phyloP scores from a whole-genome alignment of 169 alveolate genomes.

The Plasmodium berghei region DNA sequence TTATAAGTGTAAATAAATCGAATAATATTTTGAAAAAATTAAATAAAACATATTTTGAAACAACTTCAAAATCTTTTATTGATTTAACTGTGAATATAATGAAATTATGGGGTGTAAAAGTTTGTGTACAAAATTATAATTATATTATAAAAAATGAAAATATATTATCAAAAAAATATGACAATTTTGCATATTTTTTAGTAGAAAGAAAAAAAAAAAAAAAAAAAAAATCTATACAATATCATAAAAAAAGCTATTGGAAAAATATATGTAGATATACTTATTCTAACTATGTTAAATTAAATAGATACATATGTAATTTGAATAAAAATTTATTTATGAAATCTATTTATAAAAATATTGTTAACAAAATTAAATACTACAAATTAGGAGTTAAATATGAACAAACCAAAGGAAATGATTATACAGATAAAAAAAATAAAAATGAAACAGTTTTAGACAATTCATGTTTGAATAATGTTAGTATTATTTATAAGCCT shows the following conservation, averaged over 20 bases:
- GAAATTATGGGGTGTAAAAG: slow-evolving; percentile 45
- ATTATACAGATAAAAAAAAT: not conserved
- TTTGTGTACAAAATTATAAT: not conserved
- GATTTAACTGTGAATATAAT: slow-evolving; percentile 42
- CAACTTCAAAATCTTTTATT: slow-evolving; percentile 45
- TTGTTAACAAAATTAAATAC: no score
- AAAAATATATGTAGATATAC: no score
- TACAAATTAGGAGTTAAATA: no score
- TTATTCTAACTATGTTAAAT: no score
- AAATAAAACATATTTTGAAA: slow-evolving; percentile 8
- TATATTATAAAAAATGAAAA: slow-evolving; percentile 5
- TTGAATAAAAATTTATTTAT: no score
- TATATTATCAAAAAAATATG: no score
- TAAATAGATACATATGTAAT: no score
- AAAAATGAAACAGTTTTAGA: not conserved
- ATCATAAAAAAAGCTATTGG: not conserved
- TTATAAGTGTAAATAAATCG: no score
- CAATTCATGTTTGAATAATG: no score
- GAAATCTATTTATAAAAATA: no score
- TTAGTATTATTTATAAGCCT: not conserved
- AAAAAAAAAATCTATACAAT: not conserved
- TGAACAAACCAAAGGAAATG: not conserved
- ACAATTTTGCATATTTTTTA: no score
- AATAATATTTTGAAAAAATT: not conserved
- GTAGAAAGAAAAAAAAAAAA: no score